phyloP scores from a whole-genome alignment of 208 protist species.

The Entamoeba dispar region DNA sequence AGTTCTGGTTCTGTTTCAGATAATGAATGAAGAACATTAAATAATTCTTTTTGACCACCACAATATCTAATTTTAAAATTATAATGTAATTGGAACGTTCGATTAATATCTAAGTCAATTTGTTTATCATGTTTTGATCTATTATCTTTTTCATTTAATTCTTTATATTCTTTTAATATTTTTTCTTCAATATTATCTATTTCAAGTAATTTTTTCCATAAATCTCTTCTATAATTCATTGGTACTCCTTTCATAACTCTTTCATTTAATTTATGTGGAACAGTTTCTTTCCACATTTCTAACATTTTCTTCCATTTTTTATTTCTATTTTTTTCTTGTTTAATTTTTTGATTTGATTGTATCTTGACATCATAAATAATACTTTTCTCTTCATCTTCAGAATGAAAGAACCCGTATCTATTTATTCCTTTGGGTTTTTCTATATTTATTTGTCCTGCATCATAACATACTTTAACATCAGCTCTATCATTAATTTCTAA shows the following conservation, averaged over 20 bases:
- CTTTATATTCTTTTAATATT: background rate
- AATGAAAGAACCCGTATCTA: background rate
- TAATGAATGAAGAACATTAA: background rate
- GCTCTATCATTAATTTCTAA: background rate
- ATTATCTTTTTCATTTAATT: background rate
- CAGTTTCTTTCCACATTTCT: background rate
- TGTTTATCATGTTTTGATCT: background rate
- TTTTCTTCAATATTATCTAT: background rate
- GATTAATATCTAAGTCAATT: background rate
- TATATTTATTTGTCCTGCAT: background rate
- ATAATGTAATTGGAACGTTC: background rate
- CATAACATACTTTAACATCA: background rate
- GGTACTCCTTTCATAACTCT: background rate
- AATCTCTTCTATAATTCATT: background rate
- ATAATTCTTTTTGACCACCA: background rate
- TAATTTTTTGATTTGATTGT: background rate
- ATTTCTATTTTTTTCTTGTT: background rate
- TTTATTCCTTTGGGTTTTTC: background rate
- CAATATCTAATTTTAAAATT: background rate
- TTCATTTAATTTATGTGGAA: background rate
- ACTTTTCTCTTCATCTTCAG: background rate
- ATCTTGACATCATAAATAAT: background rate
- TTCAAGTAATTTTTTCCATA: background rate
- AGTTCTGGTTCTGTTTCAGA: background rate
- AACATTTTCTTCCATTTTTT: background rate